Percentiles rank a stretch among this genome's conserved stretches.
These are phyloP conservation scores for Lanzia echinophila DNA, from an alignment of 2,329 filamentous ascomycete species.

Conservation along the genomic window DNA sequence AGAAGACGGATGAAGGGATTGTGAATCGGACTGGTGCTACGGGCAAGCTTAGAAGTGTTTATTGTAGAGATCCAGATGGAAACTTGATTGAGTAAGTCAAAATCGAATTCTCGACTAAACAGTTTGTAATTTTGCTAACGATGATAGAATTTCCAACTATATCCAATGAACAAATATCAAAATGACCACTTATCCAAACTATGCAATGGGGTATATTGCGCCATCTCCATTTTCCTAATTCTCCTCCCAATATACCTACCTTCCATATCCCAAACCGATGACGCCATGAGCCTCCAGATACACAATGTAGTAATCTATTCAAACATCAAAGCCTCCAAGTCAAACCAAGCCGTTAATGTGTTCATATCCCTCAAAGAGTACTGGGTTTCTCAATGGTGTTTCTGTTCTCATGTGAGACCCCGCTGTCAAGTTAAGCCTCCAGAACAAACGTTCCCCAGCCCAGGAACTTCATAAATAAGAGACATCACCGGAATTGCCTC, in stretches of 20 bases:
- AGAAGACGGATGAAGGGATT: slow-evolving; percentile 38
- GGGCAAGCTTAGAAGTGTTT: slow-evolving; percentile 50
- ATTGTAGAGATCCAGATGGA: slow-evolving; percentile 54
- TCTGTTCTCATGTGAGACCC: too few relatives aligned
- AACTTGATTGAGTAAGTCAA: slow-evolving; percentile 51
- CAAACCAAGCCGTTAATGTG: too few relatives aligned
- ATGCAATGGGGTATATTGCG: slow-evolving; percentile 15
- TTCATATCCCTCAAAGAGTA: not conserved
- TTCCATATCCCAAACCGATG: not conserved
- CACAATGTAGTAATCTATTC: too few relatives aligned
- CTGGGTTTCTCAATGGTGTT: too few relatives aligned
- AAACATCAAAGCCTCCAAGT: too few relatives aligned
- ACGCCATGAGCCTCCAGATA: not conserved
- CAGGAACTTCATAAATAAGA: not conserved
- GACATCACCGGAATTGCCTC: not conserved
- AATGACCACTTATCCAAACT: not conserved
- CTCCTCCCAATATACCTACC: too few relatives aligned
- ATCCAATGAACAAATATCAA: slow-evolving; percentile 5
- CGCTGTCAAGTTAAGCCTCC: too few relatives aligned
- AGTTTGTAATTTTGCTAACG: not conserved
- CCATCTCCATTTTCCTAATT: not conserved
- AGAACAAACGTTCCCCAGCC: too few relatives aligned
- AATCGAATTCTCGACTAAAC: not conserved
- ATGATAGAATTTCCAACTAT: slow-evolving; percentile 17
- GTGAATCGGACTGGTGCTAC: slow-evolving; percentile 50